phyloP scores from a whole-genome alignment of 2,329 filamentous ascomycete species.

The Ophiocordyceps camponoti-floridani region DNA sequence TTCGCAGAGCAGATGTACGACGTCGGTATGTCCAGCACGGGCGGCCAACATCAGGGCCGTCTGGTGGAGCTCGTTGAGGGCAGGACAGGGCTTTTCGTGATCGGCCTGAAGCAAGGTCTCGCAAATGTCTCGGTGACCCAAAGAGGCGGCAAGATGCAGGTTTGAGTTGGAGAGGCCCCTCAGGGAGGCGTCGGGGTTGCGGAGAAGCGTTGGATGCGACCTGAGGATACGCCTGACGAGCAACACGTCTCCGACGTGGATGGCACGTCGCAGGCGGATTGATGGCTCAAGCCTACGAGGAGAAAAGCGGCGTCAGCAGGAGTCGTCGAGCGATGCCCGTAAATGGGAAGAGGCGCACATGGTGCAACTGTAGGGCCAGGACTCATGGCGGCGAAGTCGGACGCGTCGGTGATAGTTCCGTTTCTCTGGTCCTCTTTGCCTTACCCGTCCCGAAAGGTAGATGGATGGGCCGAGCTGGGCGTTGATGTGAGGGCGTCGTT shows the following conservation, averaged over 20 bases:
- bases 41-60: constrained; percentile 72
- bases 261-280: constrained; percentile 64
- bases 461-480: no score
- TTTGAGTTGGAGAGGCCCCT: constrained; percentile 61
- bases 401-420: background rate
- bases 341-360: background rate
- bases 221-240: constrained; percentile 63
- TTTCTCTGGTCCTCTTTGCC: background rate
- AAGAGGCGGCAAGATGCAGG: constrained; percentile 60
- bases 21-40: constrained; percentile 48
- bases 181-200: constrained; percentile 60
- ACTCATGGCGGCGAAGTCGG: background rate
- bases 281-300: constrained; percentile 52
- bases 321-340: background rate
- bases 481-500: background rate
- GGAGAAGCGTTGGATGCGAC: constrained; percentile 51
- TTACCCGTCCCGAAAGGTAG: no score
- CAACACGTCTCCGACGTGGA: constrained; percentile 52
- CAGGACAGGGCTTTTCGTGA: constrained; percentile 57
- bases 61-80: constrained; percentile 62
- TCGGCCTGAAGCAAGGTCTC: constrained; percentile 52
- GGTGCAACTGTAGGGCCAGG: background rate
- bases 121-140: constrained; percentile 53
- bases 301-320: background rate
- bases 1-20: constrained; percentile 54